Percentiles rank a stretch among this genome's conserved stretches.
Conservation (phyloP, 2,329 filamentous ascomycete species). For the Acrocalymma vagum region DNA sequence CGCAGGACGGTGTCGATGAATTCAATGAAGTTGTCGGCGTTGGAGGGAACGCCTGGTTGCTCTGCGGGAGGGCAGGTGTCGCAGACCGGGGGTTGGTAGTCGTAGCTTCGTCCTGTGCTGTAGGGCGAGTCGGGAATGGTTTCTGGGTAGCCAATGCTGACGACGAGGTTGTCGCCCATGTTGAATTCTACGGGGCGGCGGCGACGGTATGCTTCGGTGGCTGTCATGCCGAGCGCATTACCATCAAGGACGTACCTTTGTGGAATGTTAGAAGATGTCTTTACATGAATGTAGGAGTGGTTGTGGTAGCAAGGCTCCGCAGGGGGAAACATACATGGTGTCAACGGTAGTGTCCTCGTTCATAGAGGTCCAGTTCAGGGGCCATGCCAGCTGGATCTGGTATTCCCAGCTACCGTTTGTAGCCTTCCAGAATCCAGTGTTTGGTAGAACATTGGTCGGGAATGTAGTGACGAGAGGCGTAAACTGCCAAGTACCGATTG, state of each 20-base stretch:
- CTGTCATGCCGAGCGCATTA: slow-evolving; percentile 37
- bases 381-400: slow-evolving; percentile 42
- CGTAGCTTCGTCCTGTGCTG: slow-evolving; percentile 30
- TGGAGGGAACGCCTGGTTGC: slow-evolving; percentile 48
- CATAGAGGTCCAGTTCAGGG: slow-evolving; percentile 40
- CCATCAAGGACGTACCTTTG: slow-evolving; percentile 42
- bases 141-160: slow-evolving; percentile 40
- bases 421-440: slow-evolving; percentile 37
- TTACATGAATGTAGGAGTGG: neutral
- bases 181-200: slow-evolving; percentile 40
- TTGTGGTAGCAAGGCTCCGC: neutral
- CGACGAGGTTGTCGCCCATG: slow-evolving; percentile 39
- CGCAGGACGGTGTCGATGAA: slow-evolving; percentile 54
- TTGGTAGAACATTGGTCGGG: slow-evolving; percentile 34
- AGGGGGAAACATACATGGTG: slow-evolving; percentile 32
- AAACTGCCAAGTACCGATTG: slow-evolving; percentile 39
- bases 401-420: slow-evolving; percentile 45
- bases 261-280: slow-evolving; percentile 6
- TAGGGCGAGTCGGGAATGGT: slow-evolving; percentile 41
- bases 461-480: slow-evolving; percentile 33
- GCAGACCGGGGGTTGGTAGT: slow-evolving; percentile 42
- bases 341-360: slow-evolving; percentile 33
- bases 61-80: slow-evolving; percentile 32
- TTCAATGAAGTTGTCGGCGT: slow-evolving; percentile 55
- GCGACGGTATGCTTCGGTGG: slow-evolving; percentile 38